Evolutionary conservation across 2,329 filamentous ascomycete species (phyloP).

Genomic region (Ceratocystis alfenasii): DNA sequence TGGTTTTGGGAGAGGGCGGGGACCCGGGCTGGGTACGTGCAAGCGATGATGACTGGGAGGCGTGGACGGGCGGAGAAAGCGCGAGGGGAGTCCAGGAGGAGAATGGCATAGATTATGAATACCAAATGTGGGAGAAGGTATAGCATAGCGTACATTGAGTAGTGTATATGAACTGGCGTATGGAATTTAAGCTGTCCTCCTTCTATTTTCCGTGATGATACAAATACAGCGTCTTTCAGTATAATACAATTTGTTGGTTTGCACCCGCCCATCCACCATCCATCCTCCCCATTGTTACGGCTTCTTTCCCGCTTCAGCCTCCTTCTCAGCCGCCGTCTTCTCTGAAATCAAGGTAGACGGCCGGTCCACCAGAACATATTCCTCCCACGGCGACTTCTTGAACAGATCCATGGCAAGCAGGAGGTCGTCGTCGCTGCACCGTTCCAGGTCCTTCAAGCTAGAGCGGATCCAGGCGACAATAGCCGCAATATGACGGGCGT

Average conservation of each 20-base stretch:
- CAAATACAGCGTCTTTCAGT: slow-evolving; percentile 5
- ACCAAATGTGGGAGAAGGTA: slow-evolving; percentile 59
- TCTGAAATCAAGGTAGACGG: slow-evolving; percentile 17
- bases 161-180: background rate
- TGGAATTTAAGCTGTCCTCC: background rate
- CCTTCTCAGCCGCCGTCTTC: slow-evolving; percentile 14
- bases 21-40: slow-evolving; percentile 41
- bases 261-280: background rate
- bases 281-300: background rate
- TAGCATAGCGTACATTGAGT: background rate
- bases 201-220: background rate
- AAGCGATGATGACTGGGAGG: slow-evolving; percentile 42
- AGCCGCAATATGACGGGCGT: slow-evolving; percentile 40
- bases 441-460: slow-evolving; percentile 38
- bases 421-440: slow-evolving; percentile 36
- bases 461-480: slow-evolving; percentile 47
- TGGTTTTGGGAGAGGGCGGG: slow-evolving; percentile 37
- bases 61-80: slow-evolving; percentile 55
- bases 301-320: slow-evolving; percentile 1
- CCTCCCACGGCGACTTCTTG: slow-evolving; percentile 28
- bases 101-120: slow-evolving; percentile 53
- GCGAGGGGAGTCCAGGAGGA: slow-evolving; percentile 48
- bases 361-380: slow-evolving; percentile 20
- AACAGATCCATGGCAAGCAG: slow-evolving; percentile 34
- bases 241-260: slow-evolving; percentile 12